phyloP scores from a whole-genome alignment of 257 asterid genomes.

The Capsicum baccatum region DNA sequence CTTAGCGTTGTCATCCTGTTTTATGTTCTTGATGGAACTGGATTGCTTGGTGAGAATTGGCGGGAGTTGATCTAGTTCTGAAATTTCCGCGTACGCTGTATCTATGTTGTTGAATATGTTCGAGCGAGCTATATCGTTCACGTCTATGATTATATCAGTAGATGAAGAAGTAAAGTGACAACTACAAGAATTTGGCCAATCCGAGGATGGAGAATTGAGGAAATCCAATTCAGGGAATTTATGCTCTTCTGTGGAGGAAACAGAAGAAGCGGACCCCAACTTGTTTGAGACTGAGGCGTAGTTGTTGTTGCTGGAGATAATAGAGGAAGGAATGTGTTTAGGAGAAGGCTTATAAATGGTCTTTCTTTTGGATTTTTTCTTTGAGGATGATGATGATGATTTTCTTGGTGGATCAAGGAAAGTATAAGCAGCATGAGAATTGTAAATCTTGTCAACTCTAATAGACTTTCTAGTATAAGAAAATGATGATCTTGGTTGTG shows the following conservation, averaged over 20 bases:
- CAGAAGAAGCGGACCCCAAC: not conserved
- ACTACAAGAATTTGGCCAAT: constrained; percentile 45
- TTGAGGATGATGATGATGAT: constrained; percentile 34
- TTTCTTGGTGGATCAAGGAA: constrained; percentile 59
- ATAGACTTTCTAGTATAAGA: constrained; percentile 51
- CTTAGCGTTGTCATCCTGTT: not conserved
- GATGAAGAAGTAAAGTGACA: constrained; percentile 52
- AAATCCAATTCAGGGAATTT: constrained; percentile 47
- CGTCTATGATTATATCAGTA: constrained; percentile 64
- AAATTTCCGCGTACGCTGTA: constrained; percentile 37
- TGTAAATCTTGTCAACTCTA: constrained; percentile 38
- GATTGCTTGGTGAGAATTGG: constrained; percentile 61
- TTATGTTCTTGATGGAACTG: not conserved
- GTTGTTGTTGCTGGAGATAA: not conserved
- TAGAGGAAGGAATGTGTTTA: too few species aligned
- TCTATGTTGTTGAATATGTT: constrained; percentile 28
- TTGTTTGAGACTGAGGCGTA: not conserved
- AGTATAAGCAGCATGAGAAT: constrained; percentile 34
- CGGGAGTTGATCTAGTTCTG: constrained; percentile 58
- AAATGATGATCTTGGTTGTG: constrained; percentile 54
- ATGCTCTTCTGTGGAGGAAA: constrained; percentile 18
- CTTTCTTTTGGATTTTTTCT: constrained; percentile 54
- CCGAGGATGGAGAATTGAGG: constrained; percentile 46
- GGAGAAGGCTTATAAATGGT: constrained; percentile 83
- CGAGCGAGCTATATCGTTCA: constrained; percentile 40